phyloP scores from a whole-genome alignment of 2,329 filamentous ascomycete genomes.

The Leptographium wingfieldii region DNA sequence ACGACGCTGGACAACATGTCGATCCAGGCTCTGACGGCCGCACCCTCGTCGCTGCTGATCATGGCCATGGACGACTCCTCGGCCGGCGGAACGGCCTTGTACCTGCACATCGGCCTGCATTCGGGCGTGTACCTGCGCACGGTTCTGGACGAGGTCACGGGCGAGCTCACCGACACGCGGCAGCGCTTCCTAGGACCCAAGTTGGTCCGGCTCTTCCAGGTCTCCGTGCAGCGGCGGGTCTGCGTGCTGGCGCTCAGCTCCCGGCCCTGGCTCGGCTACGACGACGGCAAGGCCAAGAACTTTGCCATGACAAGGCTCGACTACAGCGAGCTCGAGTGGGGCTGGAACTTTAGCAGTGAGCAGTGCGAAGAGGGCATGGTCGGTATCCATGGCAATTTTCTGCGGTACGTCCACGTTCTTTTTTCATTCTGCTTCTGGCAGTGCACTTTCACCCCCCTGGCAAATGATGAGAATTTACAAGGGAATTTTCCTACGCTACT shows the following conservation, averaged over 20 bases:
- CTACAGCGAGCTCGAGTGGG: slow-evolving; percentile 80
- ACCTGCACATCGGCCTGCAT: slow-evolving; percentile 89
- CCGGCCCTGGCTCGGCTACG: slow-evolving; percentile 91
- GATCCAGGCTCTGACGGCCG: slow-evolving; percentile 82
- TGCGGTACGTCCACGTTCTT: slow-evolving; percentile 49
- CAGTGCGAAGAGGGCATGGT: slow-evolving; percentile 91
- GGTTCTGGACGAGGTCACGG: slow-evolving; percentile 87
- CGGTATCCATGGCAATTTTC: slow-evolving; percentile 76
- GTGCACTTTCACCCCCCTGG: slow-evolving; percentile 10
- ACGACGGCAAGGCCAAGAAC: slow-evolving; percentile 71
- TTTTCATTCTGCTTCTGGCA: slow-evolving; percentile 27
- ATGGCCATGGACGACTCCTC: slow-evolving; percentile 94
- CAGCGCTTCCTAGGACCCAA: slow-evolving; percentile 91
- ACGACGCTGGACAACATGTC: slow-evolving; percentile 87
- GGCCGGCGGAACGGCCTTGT: slow-evolving; percentile 75
- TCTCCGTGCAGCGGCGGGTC: slow-evolving; percentile 73
- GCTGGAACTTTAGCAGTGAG: slow-evolving; percentile 93
- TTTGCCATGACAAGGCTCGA: slow-evolving; percentile 89
- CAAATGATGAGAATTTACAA: slow-evolving; percentile 46
- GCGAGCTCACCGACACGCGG: slow-evolving; percentile 86
- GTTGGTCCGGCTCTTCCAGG: slow-evolving; percentile 77
- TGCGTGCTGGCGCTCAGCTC: slow-evolving; percentile 85
- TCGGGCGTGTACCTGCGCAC: slow-evolving; percentile 94
- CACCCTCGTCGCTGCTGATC: slow-evolving; percentile 78
- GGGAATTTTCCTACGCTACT: slow-evolving; percentile 41